Evolutionary conservation across 163 green algal genomes (phyloP), one percentile per base, ranked within the genome.

Genomic region (Chlorella variabilis): DNA sequence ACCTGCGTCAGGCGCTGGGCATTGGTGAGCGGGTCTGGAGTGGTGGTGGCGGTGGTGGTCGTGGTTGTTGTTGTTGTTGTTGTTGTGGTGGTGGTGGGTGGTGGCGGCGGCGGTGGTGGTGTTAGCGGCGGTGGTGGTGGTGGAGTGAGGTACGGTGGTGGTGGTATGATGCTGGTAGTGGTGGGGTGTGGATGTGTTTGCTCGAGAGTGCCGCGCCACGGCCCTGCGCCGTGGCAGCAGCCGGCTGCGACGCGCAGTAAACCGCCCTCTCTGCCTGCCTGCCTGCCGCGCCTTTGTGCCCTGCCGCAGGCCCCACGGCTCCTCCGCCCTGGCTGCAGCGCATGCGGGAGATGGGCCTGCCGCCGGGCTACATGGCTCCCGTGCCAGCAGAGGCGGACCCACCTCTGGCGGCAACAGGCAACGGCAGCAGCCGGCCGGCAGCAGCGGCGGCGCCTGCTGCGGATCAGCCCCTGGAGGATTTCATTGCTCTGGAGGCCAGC

Each of bases 301-400:
- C 39, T 11, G 27, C 17, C 71, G 51, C 78, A 61, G 69, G 78
- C 0, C 42, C 51, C 2, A 25, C 62, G 21, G 84, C 85, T 31
- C 87, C 87, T 23, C 87, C 87, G 33, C 87, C 87, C 20, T 91
- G 87, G 87, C 80, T 91, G 36, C 49, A 78, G 2, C 86, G 84
- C 80, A 91, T 91, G 87, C 73, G 74, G 23, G 54, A 78, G 70
- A 38, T 91, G 41, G 87, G 87, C 20, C 83, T 88, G 62, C 87
- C 87, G 3, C 87, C 87, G 2, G 82, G 78, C 13, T 90, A 87
- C 84, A 29, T 75, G 36, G 58, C 4, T 2, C 36, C 31, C 21
- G 70, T 41, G 38, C 4, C 51, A 20, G 51, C 29, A 27, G 33
- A 33, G 38, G 21, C 34, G 5, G 31, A 31, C 20, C 17, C 31